phyloP scores from a whole-genome alignment of 768 basidiomycete species.

The Kwoniella botswanensis region DNA sequence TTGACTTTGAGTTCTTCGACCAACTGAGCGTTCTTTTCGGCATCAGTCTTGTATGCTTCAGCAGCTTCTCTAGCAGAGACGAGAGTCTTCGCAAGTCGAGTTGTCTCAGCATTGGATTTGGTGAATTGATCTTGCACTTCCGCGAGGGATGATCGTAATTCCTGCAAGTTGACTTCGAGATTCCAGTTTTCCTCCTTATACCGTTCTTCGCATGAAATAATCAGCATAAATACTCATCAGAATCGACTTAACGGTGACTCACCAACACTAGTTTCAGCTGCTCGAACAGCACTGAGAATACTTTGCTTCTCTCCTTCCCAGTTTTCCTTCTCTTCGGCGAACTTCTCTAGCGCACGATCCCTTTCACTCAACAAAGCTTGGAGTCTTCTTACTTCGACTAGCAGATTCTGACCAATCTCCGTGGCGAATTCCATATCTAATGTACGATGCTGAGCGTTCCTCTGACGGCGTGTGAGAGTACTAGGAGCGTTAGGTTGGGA shows the following conservation, averaged over 20 bases:
- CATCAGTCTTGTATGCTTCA: slow-evolving; percentile 86
- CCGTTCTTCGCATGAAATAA: slow-evolving; percentile 66
- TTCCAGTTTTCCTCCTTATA: slow-evolving; percentile 99
- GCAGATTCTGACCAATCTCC: slow-evolving; percentile 90
- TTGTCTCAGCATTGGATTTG: slow-evolving; percentile 80
- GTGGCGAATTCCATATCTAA: slow-evolving; percentile 84
- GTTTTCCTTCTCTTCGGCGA: slow-evolving; percentile 90
- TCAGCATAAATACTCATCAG: slow-evolving; percentile 15
- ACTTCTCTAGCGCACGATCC: slow-evolving; percentile 88
- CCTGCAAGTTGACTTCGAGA: slow-evolving; percentile 89
- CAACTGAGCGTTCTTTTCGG: slow-evolving; percentile 69
- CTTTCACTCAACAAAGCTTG: slow-evolving; percentile 89
- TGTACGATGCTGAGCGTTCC: slow-evolving; percentile 53
- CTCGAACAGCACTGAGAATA: slow-evolving; percentile 72
- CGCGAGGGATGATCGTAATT: slow-evolving; percentile 72
- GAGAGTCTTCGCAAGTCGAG: slow-evolving; percentile 77
- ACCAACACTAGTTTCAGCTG: slow-evolving; percentile 83
- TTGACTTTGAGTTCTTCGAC: slow-evolving; percentile 80
- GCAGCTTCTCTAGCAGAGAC: slow-evolving; percentile 72
- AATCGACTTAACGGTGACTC: slow-evolving; percentile 39
- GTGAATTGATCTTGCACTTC: slow-evolving; percentile 70
- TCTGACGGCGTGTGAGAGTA: slow-evolving; percentile 42
- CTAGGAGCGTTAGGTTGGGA: slow-evolving; percentile 20
- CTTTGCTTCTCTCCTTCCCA: slow-evolving; percentile 78
- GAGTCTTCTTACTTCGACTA: slow-evolving; percentile 87